Conservation (phyloP, 202 grass and related monocot species). For the Dendrocalamus latiflorus region DNA sequence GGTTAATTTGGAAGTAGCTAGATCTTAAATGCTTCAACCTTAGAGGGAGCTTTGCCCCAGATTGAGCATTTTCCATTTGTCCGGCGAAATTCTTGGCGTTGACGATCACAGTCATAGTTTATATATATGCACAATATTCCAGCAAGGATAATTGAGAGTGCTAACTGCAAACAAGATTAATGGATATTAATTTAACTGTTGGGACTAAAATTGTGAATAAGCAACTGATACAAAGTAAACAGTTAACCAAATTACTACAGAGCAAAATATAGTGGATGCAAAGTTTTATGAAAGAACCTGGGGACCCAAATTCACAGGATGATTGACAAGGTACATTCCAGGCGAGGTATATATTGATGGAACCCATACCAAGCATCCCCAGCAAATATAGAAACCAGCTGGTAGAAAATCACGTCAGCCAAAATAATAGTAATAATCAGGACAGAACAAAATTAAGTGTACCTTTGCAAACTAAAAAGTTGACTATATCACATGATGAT, state of each 20-base stretch:
- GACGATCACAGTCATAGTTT: too few relatives aligned
- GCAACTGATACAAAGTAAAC: too few relatives aligned
- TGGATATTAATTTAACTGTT: too few relatives aligned
- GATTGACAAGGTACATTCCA: constrained; percentile 98
- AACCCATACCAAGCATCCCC: constrained; percentile 99
- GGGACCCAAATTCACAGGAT: constrained; percentile 81
- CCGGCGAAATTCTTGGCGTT: too few relatives aligned
- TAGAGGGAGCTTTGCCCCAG: too few relatives aligned
- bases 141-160: too few relatives aligned
- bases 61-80: too few relatives aligned
- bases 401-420: constrained; percentile 35
- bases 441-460: neutral
- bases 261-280: constrained; percentile 20
- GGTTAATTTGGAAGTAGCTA: constrained; percentile 2
- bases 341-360: constrained; percentile 96
- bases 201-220: too few relatives aligned
- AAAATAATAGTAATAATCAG: constrained; percentile 7
- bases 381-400: constrained; percentile 99
- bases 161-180: too few relatives aligned
- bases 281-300: constrained; percentile 46
- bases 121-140: too few relatives aligned
- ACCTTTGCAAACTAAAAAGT: neutral
- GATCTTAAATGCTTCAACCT: too few relatives aligned
- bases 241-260: neutral
- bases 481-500: too few relatives aligned